Evolutionary conservation across 768 basidiomycete species (phyloP), one percentile per base, ranked within the genome.

Genomic region (Naganishia vaughanmartiniae): DNA sequence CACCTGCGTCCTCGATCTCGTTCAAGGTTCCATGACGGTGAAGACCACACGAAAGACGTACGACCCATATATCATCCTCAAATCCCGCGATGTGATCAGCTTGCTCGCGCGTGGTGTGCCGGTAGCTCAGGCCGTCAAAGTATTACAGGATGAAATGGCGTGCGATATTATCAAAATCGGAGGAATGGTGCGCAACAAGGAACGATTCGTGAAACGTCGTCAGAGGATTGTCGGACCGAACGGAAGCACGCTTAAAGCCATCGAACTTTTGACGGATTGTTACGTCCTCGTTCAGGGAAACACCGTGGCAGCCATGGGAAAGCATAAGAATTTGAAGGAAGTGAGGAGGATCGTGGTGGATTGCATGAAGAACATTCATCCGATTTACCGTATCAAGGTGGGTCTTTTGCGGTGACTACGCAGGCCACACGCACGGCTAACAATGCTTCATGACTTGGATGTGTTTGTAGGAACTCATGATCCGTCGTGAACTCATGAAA

Each of bases 101-200:
- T 86, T 99, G 4, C 86, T 99, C 31, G 92, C 96, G 30, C 88
- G 96, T 79, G 92, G 92, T 48, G 94, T 99, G 31, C 85, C 91
- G 19, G 80, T 93, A 60, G 75, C 77, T 36, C 80, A 81, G 71
- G 94, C 93, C 0, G 86, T 90, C 66, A 93, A 93, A 80, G 88
- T 97, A 54, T 83, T 99, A 67, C 89, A 96, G 70, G 96, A 99
- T 79, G 86, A 86, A 56, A 85, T 90, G 26, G 91, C 93, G 2
- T 96, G 93, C 80, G 96, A 99, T 81, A 94, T 99, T 73, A 97
- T 99, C 80, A 97, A 98, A 83, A 97, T 98, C 72, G 95, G 96
- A 19, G 94, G 86, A 75, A 80, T 95, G 65, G 91, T 98, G 21
- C 84, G 93, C 75, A 98, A 97, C 81, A 97, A 95, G 80, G 96